Percentiles rank a stretch among this genome's conserved stretches.
phyloP scores from a whole-genome alignment of 2,329 filamentous ascomycete species.

The Claviceps humidiphila region DNA sequence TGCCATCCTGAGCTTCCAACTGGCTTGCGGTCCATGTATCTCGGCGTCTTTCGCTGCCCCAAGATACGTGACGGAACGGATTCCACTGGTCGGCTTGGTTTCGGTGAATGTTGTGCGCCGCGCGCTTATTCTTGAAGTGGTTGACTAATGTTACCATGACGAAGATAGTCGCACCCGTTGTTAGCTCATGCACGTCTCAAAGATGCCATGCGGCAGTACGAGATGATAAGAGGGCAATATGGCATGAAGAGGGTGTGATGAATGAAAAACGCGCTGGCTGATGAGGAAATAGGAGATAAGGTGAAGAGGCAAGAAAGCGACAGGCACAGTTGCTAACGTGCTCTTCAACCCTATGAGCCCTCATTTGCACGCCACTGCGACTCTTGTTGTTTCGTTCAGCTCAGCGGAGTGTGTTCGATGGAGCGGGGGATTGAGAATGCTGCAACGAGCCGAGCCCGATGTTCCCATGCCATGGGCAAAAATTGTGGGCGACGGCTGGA shows the following conservation, averaged over 20 bases:
- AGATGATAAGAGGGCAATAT: not conserved
- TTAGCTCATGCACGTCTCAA: slow-evolving; percentile 4
- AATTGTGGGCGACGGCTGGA: slow-evolving; percentile 1
- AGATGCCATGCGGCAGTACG: not conserved
- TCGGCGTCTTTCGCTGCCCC: slow-evolving; percentile 18
- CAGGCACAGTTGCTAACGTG: not conserved
- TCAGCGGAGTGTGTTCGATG: not conserved
- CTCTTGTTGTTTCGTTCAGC: not conserved
- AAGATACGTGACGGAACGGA: slow-evolving; percentile 30
- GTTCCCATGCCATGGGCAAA: not conserved
- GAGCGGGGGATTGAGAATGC: not conserved
- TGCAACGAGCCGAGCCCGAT: not conserved
- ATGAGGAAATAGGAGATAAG: not conserved
- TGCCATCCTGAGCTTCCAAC: slow-evolving; percentile 18
- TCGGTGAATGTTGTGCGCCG: slow-evolving; percentile 30
- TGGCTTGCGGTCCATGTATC: slow-evolving; percentile 22
- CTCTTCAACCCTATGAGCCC: no score
- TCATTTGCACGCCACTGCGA: not conserved
- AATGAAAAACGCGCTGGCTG: not conserved
- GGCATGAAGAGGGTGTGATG: not conserved
- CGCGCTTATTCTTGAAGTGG: slow-evolving; percentile 28
- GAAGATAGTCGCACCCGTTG: slow-evolving; percentile 4
- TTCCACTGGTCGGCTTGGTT: slow-evolving; percentile 28
- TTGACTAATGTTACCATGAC: slow-evolving; percentile 26
- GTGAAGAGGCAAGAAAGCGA: not conserved